phyloP scores from a whole-genome alignment of 441 rosid species.

The Syzygium malaccense region DNA sequence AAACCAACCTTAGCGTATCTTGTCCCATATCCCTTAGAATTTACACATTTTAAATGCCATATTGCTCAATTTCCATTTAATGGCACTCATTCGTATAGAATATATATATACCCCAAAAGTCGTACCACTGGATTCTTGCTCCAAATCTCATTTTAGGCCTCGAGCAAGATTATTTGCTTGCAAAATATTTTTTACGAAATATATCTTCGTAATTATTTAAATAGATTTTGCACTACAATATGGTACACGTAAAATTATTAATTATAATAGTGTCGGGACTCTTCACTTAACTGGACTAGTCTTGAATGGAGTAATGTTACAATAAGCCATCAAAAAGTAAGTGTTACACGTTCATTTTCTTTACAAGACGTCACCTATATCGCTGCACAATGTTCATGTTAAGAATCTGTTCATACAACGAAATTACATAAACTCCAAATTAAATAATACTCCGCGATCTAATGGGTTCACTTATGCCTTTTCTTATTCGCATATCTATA shows the following conservation, averaged over 20 bases:
- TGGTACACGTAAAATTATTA: accelerated
- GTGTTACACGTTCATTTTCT: background rate
- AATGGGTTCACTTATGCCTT: background rate
- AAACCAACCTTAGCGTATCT: too few relatives aligned
- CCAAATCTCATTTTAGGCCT: background rate
- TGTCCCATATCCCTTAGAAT: too few relatives aligned
- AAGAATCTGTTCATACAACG: accelerated
- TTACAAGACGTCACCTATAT: background rate
- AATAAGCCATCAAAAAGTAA: background rate
- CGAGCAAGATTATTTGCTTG: background rate
- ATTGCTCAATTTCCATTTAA: too few relatives aligned
- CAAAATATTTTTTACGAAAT: background rate
- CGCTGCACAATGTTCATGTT: accelerated
- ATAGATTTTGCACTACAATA: background rate
- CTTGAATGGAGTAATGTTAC: background rate
- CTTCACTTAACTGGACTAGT: background rate
- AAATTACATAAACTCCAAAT: background rate
- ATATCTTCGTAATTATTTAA: background rate
- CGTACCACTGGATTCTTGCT: background rate
- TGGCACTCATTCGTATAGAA: too few relatives aligned
- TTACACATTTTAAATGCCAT: too few relatives aligned
- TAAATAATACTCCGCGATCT: background rate
- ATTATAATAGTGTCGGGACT: background rate
- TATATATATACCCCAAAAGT: background rate
- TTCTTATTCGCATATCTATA: accelerated